Evolutionary conservation across 768 basidiomycete genomes (phyloP), one percentile per base, ranked within the genome.

Genomic region (Leccinum boreale): DNA sequence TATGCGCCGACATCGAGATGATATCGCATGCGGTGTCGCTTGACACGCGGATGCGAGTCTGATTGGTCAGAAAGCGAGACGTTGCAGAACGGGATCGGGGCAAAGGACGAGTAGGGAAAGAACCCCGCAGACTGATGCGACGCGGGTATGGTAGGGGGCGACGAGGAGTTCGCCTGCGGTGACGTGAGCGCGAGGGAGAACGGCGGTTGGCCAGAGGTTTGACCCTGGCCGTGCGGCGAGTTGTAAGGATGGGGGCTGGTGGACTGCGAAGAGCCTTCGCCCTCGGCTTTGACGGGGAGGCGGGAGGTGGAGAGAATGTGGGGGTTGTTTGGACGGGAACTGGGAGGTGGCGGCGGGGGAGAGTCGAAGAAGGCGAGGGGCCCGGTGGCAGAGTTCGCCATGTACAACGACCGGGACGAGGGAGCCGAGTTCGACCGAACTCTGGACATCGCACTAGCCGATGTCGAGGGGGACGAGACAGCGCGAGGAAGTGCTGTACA

Each of bases 1-100:
- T 90, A 93, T 12, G 91, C 91, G 15, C 89, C 92, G 14, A 87
- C 84, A 51, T 91, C 86, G 35, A 94, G 79, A 60, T 81, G 77
- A 62, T 78, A 82, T 35, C 77, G 67, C 61, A 66, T 67, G 50
- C 65, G 64, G 24, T 70, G 67, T 49, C 70, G 67, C 67, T 74
- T 74, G 54, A 66, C 58, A 45, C 65, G 68, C 36, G 68, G 71
- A 47, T 66, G 69, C 45, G 69, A 69, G 42, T 66, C 68, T 15
- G 60, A 70, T 39, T 58, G 68, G 55, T 52, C 73, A 39, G 69
- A 50, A 1, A 67, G 55, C 7, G 70, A 63, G 28, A 68, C 62
- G 52, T 67, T 67, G 44, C 67, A 68, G 46, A 65, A 68, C 21
- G 68, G 67, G 39, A 69, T 68, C 26, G 66, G 67, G n/a, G 68